Evolutionary conservation across 2,329 filamentous ascomycete species (phyloP).

Genomic region (Colletotrichum abscissum): DNA sequence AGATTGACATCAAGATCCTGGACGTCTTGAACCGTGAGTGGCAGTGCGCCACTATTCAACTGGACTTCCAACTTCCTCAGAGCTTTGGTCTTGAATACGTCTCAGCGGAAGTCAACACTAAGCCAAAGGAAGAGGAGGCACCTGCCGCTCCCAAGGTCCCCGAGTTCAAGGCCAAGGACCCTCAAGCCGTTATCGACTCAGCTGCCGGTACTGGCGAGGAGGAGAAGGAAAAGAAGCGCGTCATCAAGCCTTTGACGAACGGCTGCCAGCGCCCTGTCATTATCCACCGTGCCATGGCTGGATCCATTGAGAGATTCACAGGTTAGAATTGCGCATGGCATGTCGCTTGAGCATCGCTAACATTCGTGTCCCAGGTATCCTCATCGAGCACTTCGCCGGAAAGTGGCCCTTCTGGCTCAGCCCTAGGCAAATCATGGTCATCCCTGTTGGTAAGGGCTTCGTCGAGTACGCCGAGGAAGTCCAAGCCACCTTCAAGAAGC

Average conservation of each 20-base stretch:
- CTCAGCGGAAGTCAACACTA: conserved; percentile 70
- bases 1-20: conserved; percentile 96
- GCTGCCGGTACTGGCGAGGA: conserved; percentile 58
- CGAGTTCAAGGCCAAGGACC: conserved; percentile 49
- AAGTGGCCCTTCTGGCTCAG: conserved; percentile 93
- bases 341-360: neutral
- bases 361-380: conserved; percentile 72
- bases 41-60: conserved; percentile 94
- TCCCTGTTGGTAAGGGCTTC: conserved; percentile 74
- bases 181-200: conserved; percentile 40
- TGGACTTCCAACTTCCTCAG: conserved; percentile 77
- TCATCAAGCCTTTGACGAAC: conserved; percentile 65
- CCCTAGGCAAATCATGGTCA: conserved; percentile 77
- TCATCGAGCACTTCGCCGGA: conserved; percentile 86
- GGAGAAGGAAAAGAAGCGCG: conserved; percentile 48
- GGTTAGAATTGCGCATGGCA: neutral
- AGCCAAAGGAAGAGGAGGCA: conserved; percentile 44
- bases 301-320: conserved; percentile 64
- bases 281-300: conserved; percentile 87
- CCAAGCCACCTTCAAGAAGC: conserved; percentile 72
- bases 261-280: conserved; percentile 86
- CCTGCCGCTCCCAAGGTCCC: conserved; percentile 41
- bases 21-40: conserved; percentile 82
- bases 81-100: conserved; percentile 89
- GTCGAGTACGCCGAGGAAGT: conserved; percentile 83